Evolutionary conservation across 2,329 filamentous ascomycete species (phyloP), one percentile per base, ranked within the genome.

Genomic region (Pestalotiopsis sp.): DNA sequence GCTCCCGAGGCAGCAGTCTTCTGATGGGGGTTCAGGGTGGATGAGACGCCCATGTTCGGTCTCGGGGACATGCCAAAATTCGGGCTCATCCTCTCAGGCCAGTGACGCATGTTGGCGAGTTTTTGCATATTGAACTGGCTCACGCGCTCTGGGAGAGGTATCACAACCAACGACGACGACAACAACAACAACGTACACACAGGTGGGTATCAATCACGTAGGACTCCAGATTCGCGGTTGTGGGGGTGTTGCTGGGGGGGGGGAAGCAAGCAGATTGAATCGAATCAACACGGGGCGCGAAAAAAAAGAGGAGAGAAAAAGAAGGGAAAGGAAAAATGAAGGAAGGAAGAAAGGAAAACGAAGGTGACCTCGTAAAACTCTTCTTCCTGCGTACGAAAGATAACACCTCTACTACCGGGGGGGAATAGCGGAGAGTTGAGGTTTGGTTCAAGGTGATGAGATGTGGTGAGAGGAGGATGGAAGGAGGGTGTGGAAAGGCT

Each of bases 91-190:
- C 88, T 86, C 81, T 90, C 88, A 78, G 88, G 87, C 89, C 89
- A 91, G 83, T 90, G 88, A 84, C 89, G 88, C 88, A 91, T 90
- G 77, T 89, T 90, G 79, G 88, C 87, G 81, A 91, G 81, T 82
- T 91, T 91, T 83, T 91, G 91, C 89, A 91, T 91, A 77, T 76
- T 89, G 85, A 64, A 64, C 64, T 38, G 71, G 30, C 71, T 39
- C 26, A 24, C 35, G 35, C 20, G 38, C 40, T 44, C 64, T 40
- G 30, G 30, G 65, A 69, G 40, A 61, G 65, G 17, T 52, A 64
- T 20, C 30, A 40, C 39, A 22, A 59, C 30, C 26, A 24, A 24
- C 38, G n/a, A 35, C 14, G n/a, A 24, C 30, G 62, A 55, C 44
- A 40, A 30, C 56, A 75, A 62, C 55, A 39, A 20, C 57, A 55